These are phyloP conservation scores for Alternaria sp. DNA, from an alignment of 2,329 filamentous ascomycete genomes.

Conservation along the genomic window DNA sequence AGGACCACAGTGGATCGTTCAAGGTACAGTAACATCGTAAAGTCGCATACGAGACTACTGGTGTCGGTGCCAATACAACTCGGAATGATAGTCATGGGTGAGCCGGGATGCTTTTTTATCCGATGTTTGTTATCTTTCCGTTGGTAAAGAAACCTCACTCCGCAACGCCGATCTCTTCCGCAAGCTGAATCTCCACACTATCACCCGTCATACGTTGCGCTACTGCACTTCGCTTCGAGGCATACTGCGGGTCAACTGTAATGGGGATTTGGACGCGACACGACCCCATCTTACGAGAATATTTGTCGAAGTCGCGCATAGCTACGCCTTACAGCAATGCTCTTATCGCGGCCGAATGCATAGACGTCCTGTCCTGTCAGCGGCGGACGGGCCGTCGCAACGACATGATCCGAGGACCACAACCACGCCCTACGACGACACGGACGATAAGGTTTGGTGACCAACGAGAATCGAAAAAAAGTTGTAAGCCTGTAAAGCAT, in stretches of 20 bases:
- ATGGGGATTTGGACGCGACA: conserved; percentile 16
- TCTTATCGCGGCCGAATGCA: conserved; percentile 29
- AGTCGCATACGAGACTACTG: background rate
- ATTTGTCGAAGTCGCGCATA: conserved; percentile 4
- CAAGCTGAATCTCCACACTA: conserved; percentile 31
- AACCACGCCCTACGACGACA: conserved; percentile 1
- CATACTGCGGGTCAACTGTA: conserved; percentile 3
- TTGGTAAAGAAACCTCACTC: background rate
- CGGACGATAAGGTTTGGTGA: conserved; percentile 28
- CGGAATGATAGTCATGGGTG: background rate
- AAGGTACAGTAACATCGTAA: background rate
- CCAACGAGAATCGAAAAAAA: conserved; percentile 22
- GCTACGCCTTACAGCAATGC: background rate
- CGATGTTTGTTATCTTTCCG: conserved; percentile 12
- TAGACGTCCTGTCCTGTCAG: conserved; percentile 5
- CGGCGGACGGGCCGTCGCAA: conserved; percentile 5
- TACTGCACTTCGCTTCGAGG: conserved; percentile 31
- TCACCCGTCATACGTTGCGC: conserved; percentile 13
- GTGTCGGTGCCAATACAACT: background rate
- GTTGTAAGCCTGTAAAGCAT: background rate
- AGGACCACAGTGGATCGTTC: background rate
- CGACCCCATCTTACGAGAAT: conserved; percentile 13
- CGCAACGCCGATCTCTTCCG: conserved; percentile 16
- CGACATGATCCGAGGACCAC: background rate
- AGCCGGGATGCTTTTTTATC: background rate